Evolutionary conservation across 2,329 filamentous ascomycete genomes (phyloP).

Genomic region (Paecilomyces variotii): DNA sequence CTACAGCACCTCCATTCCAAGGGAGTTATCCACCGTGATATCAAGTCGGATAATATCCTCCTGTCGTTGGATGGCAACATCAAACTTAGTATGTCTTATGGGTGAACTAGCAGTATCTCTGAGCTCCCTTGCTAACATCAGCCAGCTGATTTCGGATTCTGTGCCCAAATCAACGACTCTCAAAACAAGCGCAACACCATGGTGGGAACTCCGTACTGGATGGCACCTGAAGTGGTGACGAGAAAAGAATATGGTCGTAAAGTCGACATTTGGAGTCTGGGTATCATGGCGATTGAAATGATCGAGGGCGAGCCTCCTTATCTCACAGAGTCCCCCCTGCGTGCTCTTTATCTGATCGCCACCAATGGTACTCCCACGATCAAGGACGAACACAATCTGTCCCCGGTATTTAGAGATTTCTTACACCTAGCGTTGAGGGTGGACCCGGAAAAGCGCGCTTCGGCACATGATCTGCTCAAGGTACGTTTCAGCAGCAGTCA

Average conservation of each 20-base stretch:
- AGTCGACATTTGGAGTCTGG: constrained; percentile 96
- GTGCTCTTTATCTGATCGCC: constrained; percentile 90
- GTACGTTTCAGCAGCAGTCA: constrained; percentile 47
- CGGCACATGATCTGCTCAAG: constrained; percentile 84
- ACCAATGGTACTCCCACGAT: constrained; percentile 93
- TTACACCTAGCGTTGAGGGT: constrained; percentile 89
- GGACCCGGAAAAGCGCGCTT: constrained; percentile 92
- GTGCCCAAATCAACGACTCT: constrained; percentile 93
- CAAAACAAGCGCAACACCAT: constrained; percentile 98
- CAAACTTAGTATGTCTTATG: constrained; percentile 69
- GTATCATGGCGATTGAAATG: constrained; percentile 99
- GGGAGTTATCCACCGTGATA: constrained; percentile 95
- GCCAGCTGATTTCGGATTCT: constrained; percentile 93
- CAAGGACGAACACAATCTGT: constrained; percentile 82
- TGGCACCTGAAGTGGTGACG: constrained; percentile 97
- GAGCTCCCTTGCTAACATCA: constrained; percentile 20
- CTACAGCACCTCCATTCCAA: constrained; percentile 95
- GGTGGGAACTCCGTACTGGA: constrained; percentile 99
- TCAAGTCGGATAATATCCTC: constrained; percentile 97
- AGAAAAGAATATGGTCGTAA: constrained; percentile 97
- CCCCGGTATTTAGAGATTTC: constrained; percentile 80
- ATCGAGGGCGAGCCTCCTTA: constrained; percentile 98
- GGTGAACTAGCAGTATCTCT: constrained; percentile 14
- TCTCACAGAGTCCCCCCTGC: constrained; percentile 85
- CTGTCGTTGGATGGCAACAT: constrained; percentile 91